Evolutionary conservation across 2,329 filamentous ascomycete genomes (phyloP).

Genomic region (Pyrenophora seminiperda): DNA sequence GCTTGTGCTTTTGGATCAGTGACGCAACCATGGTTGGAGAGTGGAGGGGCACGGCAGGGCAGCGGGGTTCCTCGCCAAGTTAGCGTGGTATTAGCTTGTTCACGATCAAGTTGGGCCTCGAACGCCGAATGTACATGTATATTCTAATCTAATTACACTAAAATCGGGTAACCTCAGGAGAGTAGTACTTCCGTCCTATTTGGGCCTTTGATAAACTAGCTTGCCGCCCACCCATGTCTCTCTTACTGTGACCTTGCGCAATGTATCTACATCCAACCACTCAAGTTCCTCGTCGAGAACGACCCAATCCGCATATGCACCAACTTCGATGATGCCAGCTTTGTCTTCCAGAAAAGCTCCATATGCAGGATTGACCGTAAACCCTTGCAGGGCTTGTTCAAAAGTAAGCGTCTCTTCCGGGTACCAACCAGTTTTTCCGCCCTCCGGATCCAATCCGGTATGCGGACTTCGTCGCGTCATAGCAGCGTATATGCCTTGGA

Average conservation of each 20-base stretch:
- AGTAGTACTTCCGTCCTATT: conserved; percentile 11
- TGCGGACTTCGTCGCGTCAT: conserved; percentile 65
- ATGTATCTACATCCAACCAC: conserved; percentile 54
- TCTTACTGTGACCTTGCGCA: conserved; percentile 61
- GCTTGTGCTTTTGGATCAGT: conserved; percentile 5
- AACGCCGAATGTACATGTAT: neutral
- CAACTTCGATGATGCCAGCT: conserved; percentile 64
- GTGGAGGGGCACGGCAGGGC: conserved; percentile 16
- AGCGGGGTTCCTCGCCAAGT: neutral
- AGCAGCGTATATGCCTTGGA: conserved; percentile 72
- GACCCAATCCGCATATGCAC: conserved; percentile 71
- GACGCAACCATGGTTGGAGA: conserved; percentile 21
- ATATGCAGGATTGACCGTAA: conserved; percentile 64
- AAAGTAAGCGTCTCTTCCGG: conserved; percentile 63
- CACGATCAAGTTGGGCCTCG: neutral
- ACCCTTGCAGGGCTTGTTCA: conserved; percentile 65
- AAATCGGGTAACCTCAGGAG: no score
- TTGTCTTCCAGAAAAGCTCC: conserved; percentile 64
- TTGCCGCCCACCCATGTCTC: conserved; percentile 72
- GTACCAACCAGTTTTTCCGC: conserved; percentile 62
- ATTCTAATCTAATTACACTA: no score
- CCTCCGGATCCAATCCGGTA: conserved; percentile 50
- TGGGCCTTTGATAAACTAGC: conserved; percentile 42
- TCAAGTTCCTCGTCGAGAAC: conserved; percentile 67
- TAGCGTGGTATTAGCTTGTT: neutral